Conservation (phyloP, 805 yeast genomes). For the Saturnispora quitensis region DNA sequence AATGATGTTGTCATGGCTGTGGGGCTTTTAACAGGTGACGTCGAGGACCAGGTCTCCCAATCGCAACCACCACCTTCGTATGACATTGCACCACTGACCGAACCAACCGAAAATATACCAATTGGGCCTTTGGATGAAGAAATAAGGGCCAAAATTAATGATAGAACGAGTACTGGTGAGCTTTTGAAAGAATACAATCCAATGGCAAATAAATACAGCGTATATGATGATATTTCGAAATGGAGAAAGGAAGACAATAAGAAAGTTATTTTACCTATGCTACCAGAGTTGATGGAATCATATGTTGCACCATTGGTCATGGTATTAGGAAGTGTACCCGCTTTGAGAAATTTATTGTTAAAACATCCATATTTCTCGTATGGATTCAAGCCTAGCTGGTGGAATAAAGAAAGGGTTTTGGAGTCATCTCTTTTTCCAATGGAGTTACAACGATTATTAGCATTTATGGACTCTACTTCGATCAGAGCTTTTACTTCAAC, state of each 20-base stretch:
- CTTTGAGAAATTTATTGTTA: slow-evolving; percentile 26
- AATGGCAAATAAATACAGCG: slow-evolving; percentile 11
- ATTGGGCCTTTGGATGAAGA: not conserved
- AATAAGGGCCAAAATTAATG: not conserved
- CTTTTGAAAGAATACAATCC: slow-evolving; percentile 6
- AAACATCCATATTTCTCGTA: slow-evolving; percentile 26
- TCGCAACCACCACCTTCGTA: slow-evolving; percentile 3
- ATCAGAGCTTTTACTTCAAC: slow-evolving; percentile 32
- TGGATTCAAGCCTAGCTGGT: slow-evolving; percentile 34
- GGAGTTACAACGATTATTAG: slow-evolving; percentile 33
- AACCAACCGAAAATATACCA: not conserved
- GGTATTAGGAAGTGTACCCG: slow-evolving; percentile 31
- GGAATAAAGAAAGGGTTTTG: slow-evolving; percentile 25
- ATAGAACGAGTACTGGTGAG: not conserved
- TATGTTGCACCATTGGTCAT: slow-evolving; percentile 34
- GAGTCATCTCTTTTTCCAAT: slow-evolving; percentile 23
- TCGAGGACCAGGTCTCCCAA: not conserved
- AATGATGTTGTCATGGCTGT: slow-evolving; percentile 30
- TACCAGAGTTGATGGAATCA: slow-evolving; percentile 28
- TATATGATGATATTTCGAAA: slow-evolving; percentile 27
- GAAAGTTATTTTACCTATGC: slow-evolving; percentile 29
- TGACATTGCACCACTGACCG: not conserved
- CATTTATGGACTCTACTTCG: slow-evolving; percentile 29
- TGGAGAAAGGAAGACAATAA: slow-evolving; percentile 21
- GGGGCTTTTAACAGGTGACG: slow-evolving; percentile 16